These are phyloP conservation scores for Leccinum laetum DNA, from an alignment of 1,284 basidiomycete genomes.

Conservation along the genomic window DNA sequence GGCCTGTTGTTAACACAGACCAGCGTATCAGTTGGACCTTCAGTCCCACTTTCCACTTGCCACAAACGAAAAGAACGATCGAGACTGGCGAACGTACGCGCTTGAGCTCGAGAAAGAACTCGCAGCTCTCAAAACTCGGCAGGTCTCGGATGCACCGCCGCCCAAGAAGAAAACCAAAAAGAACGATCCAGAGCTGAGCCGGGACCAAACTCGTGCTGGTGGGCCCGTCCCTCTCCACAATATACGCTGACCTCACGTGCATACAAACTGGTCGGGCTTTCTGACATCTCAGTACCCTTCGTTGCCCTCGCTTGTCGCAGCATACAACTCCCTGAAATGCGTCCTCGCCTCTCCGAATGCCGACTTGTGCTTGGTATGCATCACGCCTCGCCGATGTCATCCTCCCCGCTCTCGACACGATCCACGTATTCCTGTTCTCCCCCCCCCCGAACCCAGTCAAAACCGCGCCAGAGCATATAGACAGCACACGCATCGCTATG, in stretches of 20 bases:
- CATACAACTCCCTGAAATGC: conserved; percentile 12
- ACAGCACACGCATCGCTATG: conserved; percentile 21
- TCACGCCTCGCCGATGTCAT: conserved; percentile 8
- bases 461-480: conserved; percentile 11
- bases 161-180: too few species aligned
- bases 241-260: too few species aligned
- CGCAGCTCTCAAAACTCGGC: too few species aligned
- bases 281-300: too few species aligned
- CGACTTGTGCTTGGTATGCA: conserved; percentile 8
- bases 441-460: background rate
- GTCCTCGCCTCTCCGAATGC: conserved; percentile 11
- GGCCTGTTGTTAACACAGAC: background rate
- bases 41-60: conserved; percentile 23
- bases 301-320: too few species aligned
- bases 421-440: conserved; percentile 25
- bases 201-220: too few species aligned
- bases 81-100: conserved; percentile 27
- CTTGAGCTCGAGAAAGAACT: conserved; percentile 1
- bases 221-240: too few species aligned
- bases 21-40: conserved; percentile 32
- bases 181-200: too few species aligned
- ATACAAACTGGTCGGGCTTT: too few species aligned
- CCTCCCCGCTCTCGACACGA: background rate
- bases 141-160: too few species aligned
- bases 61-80: background rate